Percentiles rank a stretch among this genome's conserved stretches.
These are phyloP conservation scores for Boletus reticulatus DNA, from an alignment of 768 basidiomycete species.

Conservation along the genomic window DNA sequence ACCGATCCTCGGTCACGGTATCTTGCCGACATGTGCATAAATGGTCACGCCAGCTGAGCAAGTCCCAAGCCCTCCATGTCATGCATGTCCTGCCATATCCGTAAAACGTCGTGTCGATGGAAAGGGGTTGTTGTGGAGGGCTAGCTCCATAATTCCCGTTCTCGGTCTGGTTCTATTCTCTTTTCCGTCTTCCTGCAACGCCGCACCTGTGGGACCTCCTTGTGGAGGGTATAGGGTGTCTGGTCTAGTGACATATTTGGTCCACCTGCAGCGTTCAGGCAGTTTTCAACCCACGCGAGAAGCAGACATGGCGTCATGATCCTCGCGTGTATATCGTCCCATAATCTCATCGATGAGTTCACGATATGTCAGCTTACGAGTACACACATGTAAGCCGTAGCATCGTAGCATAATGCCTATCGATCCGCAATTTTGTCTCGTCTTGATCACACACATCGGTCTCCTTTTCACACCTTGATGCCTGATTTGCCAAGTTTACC, in stretches of 20 bases:
- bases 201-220: slow-evolving; percentile 6
- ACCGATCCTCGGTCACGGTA: slow-evolving; percentile 2
- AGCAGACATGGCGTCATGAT: slow-evolving; percentile 7
- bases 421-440: slow-evolving; percentile 12
- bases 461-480: slow-evolving; percentile 8
- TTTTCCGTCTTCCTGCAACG: background rate
- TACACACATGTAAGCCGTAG: background rate
- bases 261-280: background rate
- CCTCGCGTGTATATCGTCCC: slow-evolving; percentile 8
- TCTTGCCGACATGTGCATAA: slow-evolving; percentile 2
- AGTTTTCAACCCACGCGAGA: slow-evolving; percentile 2
- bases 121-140: slow-evolving; percentile 21
- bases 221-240: slow-evolving; percentile 19
- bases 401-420: slow-evolving; percentile 11
- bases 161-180: slow-evolving; percentile 3
- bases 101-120: slow-evolving; percentile 7
- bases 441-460: slow-evolving; percentile 10
- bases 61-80: background rate
- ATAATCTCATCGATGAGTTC: slow-evolving; percentile 22
- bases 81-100: slow-evolving; percentile 12
- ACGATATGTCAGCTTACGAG: background rate
- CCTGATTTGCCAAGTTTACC: slow-evolving; percentile 3
- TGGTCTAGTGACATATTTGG: background rate
- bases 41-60: background rate
- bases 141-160: slow-evolving; percentile 16